These are phyloP conservation scores for Geosmithia morbida DNA, from an alignment of 2,329 filamentous ascomycete genomes.

Conservation along the genomic window DNA sequence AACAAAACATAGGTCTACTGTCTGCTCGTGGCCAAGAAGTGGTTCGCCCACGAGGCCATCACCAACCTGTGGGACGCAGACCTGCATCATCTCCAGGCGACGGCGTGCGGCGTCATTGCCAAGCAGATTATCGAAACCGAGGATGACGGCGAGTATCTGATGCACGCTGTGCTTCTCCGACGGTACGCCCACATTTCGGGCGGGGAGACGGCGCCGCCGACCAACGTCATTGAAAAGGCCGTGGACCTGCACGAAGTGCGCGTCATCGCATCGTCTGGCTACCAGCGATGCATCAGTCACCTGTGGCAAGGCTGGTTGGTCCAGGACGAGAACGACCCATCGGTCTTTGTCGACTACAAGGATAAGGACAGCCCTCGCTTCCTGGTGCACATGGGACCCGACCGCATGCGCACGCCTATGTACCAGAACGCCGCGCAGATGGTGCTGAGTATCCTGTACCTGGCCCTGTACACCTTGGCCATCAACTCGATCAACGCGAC, in stretches of 20 bases:
- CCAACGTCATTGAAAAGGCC: constrained; percentile 85
- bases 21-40: constrained; percentile 54
- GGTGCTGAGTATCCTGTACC: constrained; percentile 67
- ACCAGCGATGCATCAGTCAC: constrained; percentile 87
- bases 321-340: constrained; percentile 85
- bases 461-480: constrained; percentile 73
- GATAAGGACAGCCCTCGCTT: constrained; percentile 67
- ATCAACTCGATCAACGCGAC: constrained; percentile 87
- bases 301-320: constrained; percentile 94
- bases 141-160: constrained; percentile 62
- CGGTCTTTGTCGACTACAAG: constrained; percentile 79
- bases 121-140: constrained; percentile 74
- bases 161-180: constrained; percentile 72
- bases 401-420: constrained; percentile 80
- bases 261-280: constrained; percentile 84
- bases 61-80: constrained; percentile 88
- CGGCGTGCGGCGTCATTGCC: constrained; percentile 82
- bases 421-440: constrained; percentile 91
- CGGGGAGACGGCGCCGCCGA: constrained; percentile 54
- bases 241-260: constrained; percentile 82
- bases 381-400: constrained; percentile 75
- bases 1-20: constrained; percentile 47
- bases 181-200: constrained; percentile 73
- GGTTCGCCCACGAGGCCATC: constrained; percentile 67
- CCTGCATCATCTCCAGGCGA: constrained; percentile 62